Evolutionary conservation across 2,329 filamentous ascomycete genomes (phyloP).

Genomic region (Venturia carpophila): DNA sequence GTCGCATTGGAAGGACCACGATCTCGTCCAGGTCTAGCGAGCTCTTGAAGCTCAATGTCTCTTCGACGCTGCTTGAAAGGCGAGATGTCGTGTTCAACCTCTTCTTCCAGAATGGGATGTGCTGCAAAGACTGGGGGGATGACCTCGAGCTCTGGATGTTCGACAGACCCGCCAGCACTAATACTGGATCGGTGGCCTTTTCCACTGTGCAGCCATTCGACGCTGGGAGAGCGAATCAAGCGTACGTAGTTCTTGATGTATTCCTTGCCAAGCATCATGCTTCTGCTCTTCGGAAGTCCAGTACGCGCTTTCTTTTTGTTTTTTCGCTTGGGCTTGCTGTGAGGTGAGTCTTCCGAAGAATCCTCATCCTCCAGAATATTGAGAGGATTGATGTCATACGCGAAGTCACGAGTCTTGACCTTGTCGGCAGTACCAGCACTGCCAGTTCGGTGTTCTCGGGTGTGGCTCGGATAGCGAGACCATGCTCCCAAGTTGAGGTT

Average conservation of each 20-base stretch:
- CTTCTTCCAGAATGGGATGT: conserved; percentile 16
- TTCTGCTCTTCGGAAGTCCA: conserved; percentile 29
- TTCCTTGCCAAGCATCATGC: conserved; percentile 34
- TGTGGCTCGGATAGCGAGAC: conserved; percentile 41
- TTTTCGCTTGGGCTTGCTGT: conserved; percentile 25
- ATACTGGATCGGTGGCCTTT: conserved; percentile 39
- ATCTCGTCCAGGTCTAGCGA: neutral
- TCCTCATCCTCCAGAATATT: conserved; percentile 18
- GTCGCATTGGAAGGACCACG: conserved; percentile 7
- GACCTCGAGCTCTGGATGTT: conserved; percentile 42
- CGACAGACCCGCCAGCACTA: conserved; percentile 35
- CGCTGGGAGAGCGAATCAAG: conserved; percentile 31
- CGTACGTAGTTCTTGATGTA: conserved; percentile 39
- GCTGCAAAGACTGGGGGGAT: conserved; percentile 30
- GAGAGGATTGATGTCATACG: conserved; percentile 20
- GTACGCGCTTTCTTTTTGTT: conserved; percentile 22
- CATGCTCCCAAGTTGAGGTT: conserved; percentile 30
- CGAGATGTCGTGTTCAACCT: neutral
- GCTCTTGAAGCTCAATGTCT: conserved; percentile 13
- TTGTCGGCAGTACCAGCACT: conserved; percentile 34
- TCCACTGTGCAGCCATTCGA: conserved; percentile 32
- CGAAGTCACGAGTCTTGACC: conserved; percentile 38
- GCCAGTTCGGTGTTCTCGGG: conserved; percentile 33
- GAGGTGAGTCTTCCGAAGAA: conserved; percentile 20
- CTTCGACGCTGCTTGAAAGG: neutral